Evolutionary conservation across 768 basidiomycete species (phyloP).

Genomic region (Cubamyces sp.): DNA sequence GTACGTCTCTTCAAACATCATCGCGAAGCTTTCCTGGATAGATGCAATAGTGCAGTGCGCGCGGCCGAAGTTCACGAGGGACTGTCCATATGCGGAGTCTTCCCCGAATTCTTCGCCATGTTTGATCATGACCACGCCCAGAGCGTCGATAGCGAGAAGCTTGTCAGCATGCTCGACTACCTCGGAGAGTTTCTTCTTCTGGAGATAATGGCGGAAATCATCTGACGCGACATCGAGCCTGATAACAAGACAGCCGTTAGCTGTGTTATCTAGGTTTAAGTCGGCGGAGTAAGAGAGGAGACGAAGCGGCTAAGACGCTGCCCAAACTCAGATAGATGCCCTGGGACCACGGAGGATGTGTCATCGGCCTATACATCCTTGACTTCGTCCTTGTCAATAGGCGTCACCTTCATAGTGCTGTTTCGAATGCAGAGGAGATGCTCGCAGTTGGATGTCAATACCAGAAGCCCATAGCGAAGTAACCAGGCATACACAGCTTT

Average conservation of each 20-base stretch:
- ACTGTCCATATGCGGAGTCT: conserved; percentile 74
- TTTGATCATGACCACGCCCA: conserved; percentile 85
- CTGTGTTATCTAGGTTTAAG: background rate
- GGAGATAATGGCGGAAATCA: conserved; percentile 68
- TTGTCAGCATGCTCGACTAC: conserved; percentile 68
- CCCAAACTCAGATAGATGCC: no score
- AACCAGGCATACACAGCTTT: no score
- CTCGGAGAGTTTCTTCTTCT: conserved; percentile 75
- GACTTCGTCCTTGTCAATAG: no score
- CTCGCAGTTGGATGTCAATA: no score
- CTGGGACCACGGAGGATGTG: no score
- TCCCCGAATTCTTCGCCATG: conserved; percentile 84
- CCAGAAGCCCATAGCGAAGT: no score
- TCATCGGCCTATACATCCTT: no score
- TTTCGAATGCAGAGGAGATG: no score
- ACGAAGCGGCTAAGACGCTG: no score
- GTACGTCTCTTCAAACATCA: conserved; percentile 75
- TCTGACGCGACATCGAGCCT: conserved; percentile 77
- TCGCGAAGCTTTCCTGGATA: conserved; percentile 80
- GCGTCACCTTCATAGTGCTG: no score
- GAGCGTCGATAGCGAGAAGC: conserved; percentile 71
- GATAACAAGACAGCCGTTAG: background rate
- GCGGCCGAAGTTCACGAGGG: conserved; percentile 74
- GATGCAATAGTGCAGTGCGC: conserved; percentile 86
- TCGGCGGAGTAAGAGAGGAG: background rate